phyloP scores from a whole-genome alignment of 495 filamentous ascomycete species.

The Lichenothelia convexa region DNA sequence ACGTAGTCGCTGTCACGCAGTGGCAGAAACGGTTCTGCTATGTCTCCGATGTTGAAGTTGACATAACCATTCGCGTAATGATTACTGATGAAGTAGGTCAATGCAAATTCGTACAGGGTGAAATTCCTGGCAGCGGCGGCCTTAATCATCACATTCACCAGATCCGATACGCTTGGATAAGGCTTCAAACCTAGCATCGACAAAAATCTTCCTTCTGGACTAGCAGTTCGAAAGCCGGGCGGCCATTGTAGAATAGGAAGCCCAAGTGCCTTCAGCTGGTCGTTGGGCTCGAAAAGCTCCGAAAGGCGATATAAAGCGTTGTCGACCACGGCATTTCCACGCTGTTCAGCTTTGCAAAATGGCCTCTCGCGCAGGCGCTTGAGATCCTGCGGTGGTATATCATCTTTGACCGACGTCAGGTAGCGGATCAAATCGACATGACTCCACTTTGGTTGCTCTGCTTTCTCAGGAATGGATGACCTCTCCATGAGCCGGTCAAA shows the following conservation, averaged over 20 bases:
- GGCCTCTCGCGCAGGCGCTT: constrained; percentile 54
- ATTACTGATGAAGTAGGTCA: constrained; percentile 70
- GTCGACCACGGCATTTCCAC: constrained; percentile 24
- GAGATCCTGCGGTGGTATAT: constrained; percentile 75
- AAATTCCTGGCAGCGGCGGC: constrained; percentile 37
- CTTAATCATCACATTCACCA: constrained; percentile 55
- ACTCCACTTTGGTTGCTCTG: constrained; percentile 49
- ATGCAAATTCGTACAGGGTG: constrained; percentile 38
- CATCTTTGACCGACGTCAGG: constrained; percentile 68
- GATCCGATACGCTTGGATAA: constrained; percentile 46
- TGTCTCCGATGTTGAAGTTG: constrained; percentile 33
- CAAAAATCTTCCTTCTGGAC: constrained; percentile 57
- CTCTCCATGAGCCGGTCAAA: constrained; percentile 63
- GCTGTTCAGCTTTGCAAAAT: constrained; percentile 66
- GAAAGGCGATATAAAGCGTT: constrained; percentile 51
- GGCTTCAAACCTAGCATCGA: constrained; percentile 47
- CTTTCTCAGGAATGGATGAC: constrained; percentile 23
- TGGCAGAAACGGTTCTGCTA: constrained; percentile 51
- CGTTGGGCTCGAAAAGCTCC: constrained; percentile 72
- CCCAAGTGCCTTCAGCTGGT: constrained; percentile 43
- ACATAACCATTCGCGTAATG: constrained; percentile 60
- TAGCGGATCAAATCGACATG: constrained; percentile 92
- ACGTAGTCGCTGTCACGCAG: constrained; percentile 39
- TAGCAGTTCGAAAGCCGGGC: constrained; percentile 40
- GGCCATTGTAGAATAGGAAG: constrained; percentile 79